A percentile compares a stretch with the other conserved stretches of the same genome.
These are phyloP conservation scores for Tetrahymena thermophila DNA, from an alignment of 73 alveolate species.

Conservation along the genomic window DNA sequence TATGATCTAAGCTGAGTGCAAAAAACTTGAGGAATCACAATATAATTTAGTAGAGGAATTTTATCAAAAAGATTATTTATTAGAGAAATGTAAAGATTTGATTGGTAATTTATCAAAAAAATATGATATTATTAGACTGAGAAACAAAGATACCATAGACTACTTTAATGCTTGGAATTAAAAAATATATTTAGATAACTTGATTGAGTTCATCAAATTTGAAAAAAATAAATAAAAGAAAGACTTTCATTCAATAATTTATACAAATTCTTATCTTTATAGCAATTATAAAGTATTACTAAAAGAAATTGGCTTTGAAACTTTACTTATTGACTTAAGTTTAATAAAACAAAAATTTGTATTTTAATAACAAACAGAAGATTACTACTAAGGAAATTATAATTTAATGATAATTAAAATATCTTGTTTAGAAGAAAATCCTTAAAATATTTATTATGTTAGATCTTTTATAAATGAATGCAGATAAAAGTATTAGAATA, in stretches of 20 bases:
- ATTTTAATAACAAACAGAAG: neutral
- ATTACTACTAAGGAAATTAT: neutral
- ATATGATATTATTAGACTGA: neutral
- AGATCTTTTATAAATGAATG: neutral
- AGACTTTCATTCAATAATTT: neutral
- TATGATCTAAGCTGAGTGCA: neutral
- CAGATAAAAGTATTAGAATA: neutral
- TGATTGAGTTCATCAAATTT: neutral
- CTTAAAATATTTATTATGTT: neutral
- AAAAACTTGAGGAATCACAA: neutral
- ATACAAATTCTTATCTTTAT: neutral
- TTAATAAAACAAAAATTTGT: neutral
- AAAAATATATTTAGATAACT: neutral
- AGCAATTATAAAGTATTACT: neutral
- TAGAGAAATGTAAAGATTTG: neutral
- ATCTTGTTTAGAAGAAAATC: neutral
- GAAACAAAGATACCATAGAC: neutral
- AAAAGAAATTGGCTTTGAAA: neutral
- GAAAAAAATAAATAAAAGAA: neutral
- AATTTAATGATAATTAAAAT: neutral
- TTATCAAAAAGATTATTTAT: neutral
- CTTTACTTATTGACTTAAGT: neutral
- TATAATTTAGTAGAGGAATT: too few species aligned
- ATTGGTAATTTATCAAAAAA: neutral
- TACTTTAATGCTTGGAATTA: neutral